Evolutionary conservation across 495 filamentous ascomycete genomes (phyloP).

Genomic region (Penicillium paradoxum): DNA sequence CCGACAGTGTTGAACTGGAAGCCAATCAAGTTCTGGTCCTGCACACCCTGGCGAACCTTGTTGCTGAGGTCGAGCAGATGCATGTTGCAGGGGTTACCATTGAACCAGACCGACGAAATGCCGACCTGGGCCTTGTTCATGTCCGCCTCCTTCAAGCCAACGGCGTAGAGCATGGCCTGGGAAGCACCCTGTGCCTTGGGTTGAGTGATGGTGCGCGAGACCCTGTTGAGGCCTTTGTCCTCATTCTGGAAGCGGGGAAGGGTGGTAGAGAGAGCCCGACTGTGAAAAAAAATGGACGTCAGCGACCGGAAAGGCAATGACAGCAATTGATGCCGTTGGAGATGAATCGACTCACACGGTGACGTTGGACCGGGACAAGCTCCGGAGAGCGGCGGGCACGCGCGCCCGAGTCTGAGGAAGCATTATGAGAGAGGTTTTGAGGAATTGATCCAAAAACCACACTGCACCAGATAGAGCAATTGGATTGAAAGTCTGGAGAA

Average conservation of each 20-base stretch:
- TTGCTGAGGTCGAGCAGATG: conserved; percentile 85
- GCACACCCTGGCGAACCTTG: conserved; percentile 78
- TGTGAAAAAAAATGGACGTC: conserved; percentile 16
- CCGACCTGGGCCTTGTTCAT: conserved; percentile 95
- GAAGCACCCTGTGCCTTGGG: conserved; percentile 96
- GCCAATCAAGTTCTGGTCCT: conserved; percentile 70
- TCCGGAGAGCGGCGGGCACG: conserved; percentile 40
- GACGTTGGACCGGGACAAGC: conserved; percentile 23
- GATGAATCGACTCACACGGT: conserved; percentile 17
- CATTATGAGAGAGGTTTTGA: conserved; percentile 26
- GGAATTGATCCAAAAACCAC: conserved; percentile 11
- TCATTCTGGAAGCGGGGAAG: conserved; percentile 39
- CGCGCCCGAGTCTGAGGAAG: conserved; percentile 41
- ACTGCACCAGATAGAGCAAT: conserved; percentile 6
- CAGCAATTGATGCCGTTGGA: not conserved
- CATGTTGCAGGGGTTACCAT: conserved; percentile 99
- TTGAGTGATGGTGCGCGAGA: conserved; percentile 81
- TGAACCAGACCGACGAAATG: conserved; percentile 85
- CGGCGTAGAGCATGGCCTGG: conserved; percentile 98
- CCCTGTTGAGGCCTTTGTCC: conserved; percentile 61
- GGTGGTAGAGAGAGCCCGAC: conserved; percentile 48
- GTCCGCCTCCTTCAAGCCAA: conserved; percentile 75
- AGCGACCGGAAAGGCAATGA: conserved; percentile 9
- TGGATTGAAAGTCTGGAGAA: conserved; percentile 8
- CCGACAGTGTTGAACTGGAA: conserved; percentile 98